Evolutionary conservation across 306 rosid species (phyloP).

Genomic region (Cicer judaicum): DNA sequence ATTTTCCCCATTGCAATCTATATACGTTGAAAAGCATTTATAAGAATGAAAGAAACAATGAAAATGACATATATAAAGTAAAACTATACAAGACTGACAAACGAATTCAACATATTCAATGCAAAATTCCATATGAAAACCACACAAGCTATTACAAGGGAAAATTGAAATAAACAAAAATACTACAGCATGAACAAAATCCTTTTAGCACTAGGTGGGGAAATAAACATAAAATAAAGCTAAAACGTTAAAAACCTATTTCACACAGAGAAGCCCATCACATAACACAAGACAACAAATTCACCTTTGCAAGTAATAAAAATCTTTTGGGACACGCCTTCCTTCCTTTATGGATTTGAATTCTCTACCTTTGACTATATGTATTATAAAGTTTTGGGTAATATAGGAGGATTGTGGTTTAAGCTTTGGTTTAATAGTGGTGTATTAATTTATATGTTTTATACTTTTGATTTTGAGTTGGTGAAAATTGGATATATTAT

Average conservation of each 20-base stretch:
- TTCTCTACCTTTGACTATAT: conserved; percentile 45
- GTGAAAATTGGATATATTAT: too few species aligned
- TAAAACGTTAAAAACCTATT: neutral
- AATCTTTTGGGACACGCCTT: conserved; percentile 68
- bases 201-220: neutral
- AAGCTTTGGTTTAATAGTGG: neutral
- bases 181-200: conserved; percentile 9
- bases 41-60: conserved; percentile 46
- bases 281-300: neutral
- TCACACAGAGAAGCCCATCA: conserved; percentile 3
- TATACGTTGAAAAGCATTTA: conserved; percentile 40
- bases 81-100: neutral
- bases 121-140: conserved; percentile 1
- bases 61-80: conserved; percentile 6
- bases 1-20: conserved; percentile 65
- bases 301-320: conserved; percentile 72
- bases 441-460: neutral
- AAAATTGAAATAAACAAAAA: neutral
- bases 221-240: conserved; percentile 1
- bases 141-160: neutral
- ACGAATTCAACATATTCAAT: conserved; percentile 3
- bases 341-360: conserved; percentile 66
- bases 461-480: neutral
- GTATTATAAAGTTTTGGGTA: conserved; percentile 57
- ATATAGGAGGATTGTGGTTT: conserved; percentile 36